Evolutionary conservation across 2,329 filamentous ascomycete species (phyloP), one percentile per base, ranked within the genome.

Genomic region (Cercospora brassicicola): DNA sequence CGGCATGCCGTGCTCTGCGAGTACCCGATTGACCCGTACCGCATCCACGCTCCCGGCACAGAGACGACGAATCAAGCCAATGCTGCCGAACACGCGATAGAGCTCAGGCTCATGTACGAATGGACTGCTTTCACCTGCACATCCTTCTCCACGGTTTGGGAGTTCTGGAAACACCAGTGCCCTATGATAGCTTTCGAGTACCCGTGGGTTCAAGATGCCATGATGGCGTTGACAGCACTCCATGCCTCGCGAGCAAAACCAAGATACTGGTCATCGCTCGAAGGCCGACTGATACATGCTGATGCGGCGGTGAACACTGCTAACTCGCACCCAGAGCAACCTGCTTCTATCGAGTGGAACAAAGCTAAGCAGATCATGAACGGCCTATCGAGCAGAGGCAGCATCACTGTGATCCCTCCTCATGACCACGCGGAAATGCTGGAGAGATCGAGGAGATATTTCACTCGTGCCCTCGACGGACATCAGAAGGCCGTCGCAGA

Each of bases 111-210:
- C 23, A 66, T 71, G 67, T 67, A 71, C 42, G 67, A 69, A 57
- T 72, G 70, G 68, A 65, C 65, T 30, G 66, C 64, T 3, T 72
- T 67, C 57, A 65, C 64, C 9, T 72, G 68, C 59, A 55, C 62
- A 33, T 67, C 68, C 4, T 48, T 72, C 31, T 67, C 62, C 10
- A 72, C 70, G 3, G 70, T 64, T 15, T 68, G 68, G 66, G 65
- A 66, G 26, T 75, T 73, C 71, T 75, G 73, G 73, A 65, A 69
- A 53, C 67, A 67, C 18, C 69, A 73, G 57, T 72, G 68, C 3
- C 73, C 73, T 1, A 36, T 73, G 31, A 64, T 74, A 4, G 73
- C 73, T 1, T 65, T 75, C 15, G 66, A 74, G 18, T 64, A 67
- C 48, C 71, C 72, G 18, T 67, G 69, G 57, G 66, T 72, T 8